Evolutionary conservation across 2,329 filamentous ascomycete species (phyloP), one percentile per base, ranked within the genome.

Genomic region (Xylaria sp.): DNA sequence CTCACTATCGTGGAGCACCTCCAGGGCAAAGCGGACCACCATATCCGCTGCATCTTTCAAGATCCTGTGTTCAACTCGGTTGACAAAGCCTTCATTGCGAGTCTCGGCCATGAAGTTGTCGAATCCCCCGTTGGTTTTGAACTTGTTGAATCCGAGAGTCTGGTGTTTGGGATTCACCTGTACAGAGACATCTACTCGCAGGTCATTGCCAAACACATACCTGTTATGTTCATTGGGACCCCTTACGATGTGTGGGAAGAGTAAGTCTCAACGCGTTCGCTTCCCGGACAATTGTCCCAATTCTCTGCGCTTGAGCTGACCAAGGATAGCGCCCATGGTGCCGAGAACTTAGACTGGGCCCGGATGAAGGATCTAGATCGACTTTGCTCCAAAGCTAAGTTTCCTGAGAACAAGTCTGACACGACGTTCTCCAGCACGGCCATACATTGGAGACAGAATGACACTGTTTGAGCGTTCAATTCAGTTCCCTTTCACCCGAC

Each of bases 121-220:
- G 74, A 80, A 0, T 75, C 80, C 1, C 87, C 87, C 0, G 67
- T 58, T 0, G 86, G 78, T 0, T 86, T 83, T 64, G 70, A 77
- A 0, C 65, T 77, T 4, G 75, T 89, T 8, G 75, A 78, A 13
- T 52, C 68, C 0, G 66, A 73, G 0, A 80, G 83, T 0, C 69
- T 90, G 1, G 75, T 88, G 1, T 90, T 83, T 63, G 86, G 83
- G 1, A 78, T 89, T 0, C 86, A 89, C 54, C 77, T 86, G 59
- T 84, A 85, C 59, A 76, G 74, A 19, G 76, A 73, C 44, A 77
- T 81, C 47, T 89, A 84, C 54, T 74, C 79, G 19, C 69, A 76
- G 4, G 77, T 84, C 0, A 72, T 90, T 1, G 66, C 73, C 1
- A 68, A 71, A 0, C 63, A 72, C 0, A 65, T 77, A 1, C 86